phyloP scores from a whole-genome alignment of 352 stramenopile genomes.

The Aphanomyces astaci region DNA sequence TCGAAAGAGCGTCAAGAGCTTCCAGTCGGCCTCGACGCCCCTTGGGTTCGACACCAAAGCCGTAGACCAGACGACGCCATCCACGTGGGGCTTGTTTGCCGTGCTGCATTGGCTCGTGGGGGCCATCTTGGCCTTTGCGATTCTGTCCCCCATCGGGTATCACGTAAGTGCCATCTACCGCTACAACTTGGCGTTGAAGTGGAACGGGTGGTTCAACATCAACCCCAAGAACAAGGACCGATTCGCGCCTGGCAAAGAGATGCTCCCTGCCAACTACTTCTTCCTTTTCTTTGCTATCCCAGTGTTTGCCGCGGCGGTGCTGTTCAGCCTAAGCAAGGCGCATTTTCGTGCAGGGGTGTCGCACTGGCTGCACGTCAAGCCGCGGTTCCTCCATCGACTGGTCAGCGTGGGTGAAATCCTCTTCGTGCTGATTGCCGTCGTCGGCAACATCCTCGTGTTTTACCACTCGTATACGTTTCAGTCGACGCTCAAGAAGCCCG shows the following conservation, averaged over 20 bases:
- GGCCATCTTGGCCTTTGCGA: not conserved
- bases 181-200: not conserved
- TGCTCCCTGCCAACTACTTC: slow-evolving; percentile 47
- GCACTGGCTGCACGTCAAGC: slow-evolving; percentile 39
- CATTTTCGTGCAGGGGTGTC: slow-evolving; percentile 17
- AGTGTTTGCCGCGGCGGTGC: slow-evolving; percentile 31
- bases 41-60: not conserved
- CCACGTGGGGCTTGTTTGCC: not conserved
- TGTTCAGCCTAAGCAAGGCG: slow-evolving; percentile 35
- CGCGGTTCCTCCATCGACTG: slow-evolving; percentile 23
- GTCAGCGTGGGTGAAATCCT: slow-evolving; percentile 59
- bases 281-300: slow-evolving; percentile 37
- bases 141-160: not conserved
- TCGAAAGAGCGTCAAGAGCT: slow-evolving; percentile 1
- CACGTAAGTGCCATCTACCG: not conserved
- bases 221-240: slow-evolving; percentile 19
- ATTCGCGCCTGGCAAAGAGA: slow-evolving; percentile 32
- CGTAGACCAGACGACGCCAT: not conserved
- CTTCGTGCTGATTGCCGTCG: slow-evolving; percentile 36
- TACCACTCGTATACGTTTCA: slow-evolving; percentile 36
- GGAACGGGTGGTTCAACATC: slow-evolving; percentile 11
- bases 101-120: slow-evolving; percentile 5
- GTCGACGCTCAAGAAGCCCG: slow-evolving; percentile 2
- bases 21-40: not conserved
- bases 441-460: slow-evolving; percentile 52